Conservation (phyloP, 2,329 filamentous ascomycete species). For the Diaporthe sp. region DNA sequence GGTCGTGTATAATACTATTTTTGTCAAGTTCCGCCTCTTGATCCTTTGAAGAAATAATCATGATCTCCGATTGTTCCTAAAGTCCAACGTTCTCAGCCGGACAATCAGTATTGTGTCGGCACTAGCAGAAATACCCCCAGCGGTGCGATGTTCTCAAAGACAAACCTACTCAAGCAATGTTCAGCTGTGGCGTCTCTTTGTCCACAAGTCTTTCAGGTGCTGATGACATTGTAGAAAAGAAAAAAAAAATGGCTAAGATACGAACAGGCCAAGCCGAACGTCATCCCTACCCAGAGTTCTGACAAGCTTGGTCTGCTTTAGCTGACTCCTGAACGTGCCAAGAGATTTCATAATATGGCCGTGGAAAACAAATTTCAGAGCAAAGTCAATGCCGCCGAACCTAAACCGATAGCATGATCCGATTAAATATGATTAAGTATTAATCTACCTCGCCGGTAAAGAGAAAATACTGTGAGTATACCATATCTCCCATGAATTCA, state of each 20-base stretch:
- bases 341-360: neutral
- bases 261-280: neutral
- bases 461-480: neutral
- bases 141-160: neutral
- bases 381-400: neutral
- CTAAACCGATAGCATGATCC: neutral
- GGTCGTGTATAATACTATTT: neutral
- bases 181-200: neutral
- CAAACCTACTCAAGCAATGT: neutral
- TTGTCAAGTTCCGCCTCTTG: neutral
- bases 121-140: neutral
- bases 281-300: neutral
- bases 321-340: neutral
- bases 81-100: neutral
- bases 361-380: neutral
- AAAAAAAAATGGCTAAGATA: too few species aligned
- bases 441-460: neutral
- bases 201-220: neutral
- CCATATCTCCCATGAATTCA: too few species aligned
- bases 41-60: neutral
- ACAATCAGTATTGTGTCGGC: neutral
- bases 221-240: neutral
- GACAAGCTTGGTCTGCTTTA: neutral
- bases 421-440: neutral
- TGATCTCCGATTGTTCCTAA: neutral